A percentile compares a stretch with the other conserved stretches of the same genome.
These are phyloP conservation scores for Rubroboletus satanas DNA, from an alignment of 768 basidiomycete genomes.

Conservation along the genomic window DNA sequence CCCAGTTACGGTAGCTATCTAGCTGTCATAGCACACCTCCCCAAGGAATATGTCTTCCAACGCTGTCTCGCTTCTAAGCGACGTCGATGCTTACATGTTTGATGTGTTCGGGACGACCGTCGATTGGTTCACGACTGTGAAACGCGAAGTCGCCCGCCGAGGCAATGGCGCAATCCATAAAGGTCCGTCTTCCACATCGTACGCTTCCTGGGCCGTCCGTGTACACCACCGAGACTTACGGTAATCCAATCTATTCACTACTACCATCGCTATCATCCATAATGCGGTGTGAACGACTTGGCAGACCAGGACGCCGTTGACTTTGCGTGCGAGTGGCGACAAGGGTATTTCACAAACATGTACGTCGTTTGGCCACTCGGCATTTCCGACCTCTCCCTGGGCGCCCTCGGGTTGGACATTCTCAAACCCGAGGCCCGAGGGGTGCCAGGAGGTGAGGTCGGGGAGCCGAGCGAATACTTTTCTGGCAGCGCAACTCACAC, in stretches of 20 bases:
- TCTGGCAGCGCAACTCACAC: neutral
- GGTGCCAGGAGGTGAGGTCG: no score
- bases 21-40: neutral
- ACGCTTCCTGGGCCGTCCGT: neutral
- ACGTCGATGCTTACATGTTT: slow-evolving; percentile 43
- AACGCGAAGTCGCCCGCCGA: slow-evolving; percentile 13
- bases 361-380: neutral
- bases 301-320: slow-evolving; percentile 24
- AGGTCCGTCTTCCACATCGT: slow-evolving; percentile 10
- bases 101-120: slow-evolving; percentile 52
- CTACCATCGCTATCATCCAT: neutral
- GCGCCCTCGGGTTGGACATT: neutral
- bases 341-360: slow-evolving; percentile 39
- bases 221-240: neutral
- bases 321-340: slow-evolving; percentile 58
- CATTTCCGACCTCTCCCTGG: neutral
- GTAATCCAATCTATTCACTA: neutral
- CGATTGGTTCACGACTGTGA: slow-evolving; percentile 35
- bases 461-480: neutral
- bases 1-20: neutral
- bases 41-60: slow-evolving; percentile 1
- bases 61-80: slow-evolving; percentile 2
- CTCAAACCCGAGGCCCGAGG: neutral
- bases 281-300: neutral
- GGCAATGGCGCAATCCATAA: slow-evolving; percentile 10